phyloP scores from a whole-genome alignment of 2,329 filamentous ascomycete genomes.

The Aspergillus tanneri region DNA sequence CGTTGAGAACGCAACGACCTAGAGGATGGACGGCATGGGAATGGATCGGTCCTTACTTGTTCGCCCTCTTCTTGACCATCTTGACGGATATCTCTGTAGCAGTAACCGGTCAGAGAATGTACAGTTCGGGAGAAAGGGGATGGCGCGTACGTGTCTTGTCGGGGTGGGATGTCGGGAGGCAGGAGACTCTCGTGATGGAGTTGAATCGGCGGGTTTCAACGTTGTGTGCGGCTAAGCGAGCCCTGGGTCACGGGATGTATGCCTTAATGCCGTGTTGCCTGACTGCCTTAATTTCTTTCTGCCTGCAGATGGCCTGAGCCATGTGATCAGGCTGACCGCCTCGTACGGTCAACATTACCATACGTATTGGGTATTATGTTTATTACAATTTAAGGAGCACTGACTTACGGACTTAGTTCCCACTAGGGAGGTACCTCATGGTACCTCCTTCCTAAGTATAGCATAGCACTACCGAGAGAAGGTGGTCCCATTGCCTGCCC shows the following conservation, averaged over 20 bases:
- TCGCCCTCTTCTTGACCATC: constrained; percentile 75
- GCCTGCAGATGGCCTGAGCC: no score
- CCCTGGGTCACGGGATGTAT: constrained; percentile 26
- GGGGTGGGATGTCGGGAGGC: constrained; percentile 41
- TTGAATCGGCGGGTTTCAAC: constrained; percentile 32
- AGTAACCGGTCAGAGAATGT: constrained; percentile 30
- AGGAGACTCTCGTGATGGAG: constrained; percentile 35
- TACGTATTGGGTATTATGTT: no score
- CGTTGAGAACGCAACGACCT: background rate
- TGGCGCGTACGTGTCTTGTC: constrained; percentile 42
- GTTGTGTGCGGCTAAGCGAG: constrained; percentile 41
- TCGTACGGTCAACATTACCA: no score
- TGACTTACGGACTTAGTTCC: no score
- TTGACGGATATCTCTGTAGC: constrained; percentile 53
- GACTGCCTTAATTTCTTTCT: constrained; percentile 24
- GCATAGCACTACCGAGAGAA: no score
- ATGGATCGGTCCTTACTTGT: constrained; percentile 59
- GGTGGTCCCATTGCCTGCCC: no score
- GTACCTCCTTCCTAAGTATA: no score
- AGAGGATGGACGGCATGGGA: constrained; percentile 23
- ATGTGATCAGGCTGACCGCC: no score
- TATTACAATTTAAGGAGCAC: no score
- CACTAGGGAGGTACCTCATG: no score
- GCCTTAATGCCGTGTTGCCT: no score
- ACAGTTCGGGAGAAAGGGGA: constrained; percentile 22